Evolutionary conservation across 192 early-diverging fungal species (phyloP).

Genomic region (Entomortierella chlamydospora): DNA sequence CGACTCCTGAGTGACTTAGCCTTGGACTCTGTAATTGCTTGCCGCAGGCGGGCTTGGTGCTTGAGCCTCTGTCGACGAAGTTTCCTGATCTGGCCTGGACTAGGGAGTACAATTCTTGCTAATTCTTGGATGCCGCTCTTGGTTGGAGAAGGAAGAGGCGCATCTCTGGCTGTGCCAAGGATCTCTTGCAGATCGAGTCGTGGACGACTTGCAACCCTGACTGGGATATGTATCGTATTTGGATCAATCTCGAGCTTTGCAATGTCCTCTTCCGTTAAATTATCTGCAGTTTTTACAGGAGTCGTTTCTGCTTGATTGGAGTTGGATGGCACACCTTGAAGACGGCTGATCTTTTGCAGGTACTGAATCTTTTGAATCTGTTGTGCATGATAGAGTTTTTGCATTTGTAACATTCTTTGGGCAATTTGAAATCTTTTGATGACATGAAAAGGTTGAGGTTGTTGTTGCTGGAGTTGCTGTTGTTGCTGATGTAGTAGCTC

Average conservation of each 20-base stretch:
- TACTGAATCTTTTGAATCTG: constrained; percentile 44
- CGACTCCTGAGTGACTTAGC: neutral
- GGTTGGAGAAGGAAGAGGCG: neutral
- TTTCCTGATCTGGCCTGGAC: constrained; percentile 32
- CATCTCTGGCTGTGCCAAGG: neutral
- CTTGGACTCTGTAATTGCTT: constrained; percentile 14
- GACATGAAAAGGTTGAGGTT: constrained; percentile 22
- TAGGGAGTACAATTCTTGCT: constrained; percentile 26
- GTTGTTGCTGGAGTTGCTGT: constrained; percentile 33
- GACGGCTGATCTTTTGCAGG: constrained; percentile 29
- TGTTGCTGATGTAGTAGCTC: constrained; percentile 33
- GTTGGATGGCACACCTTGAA: constrained; percentile 5
- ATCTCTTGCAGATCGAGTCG: constrained; percentile 23
- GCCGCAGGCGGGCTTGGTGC: constrained; percentile 29
- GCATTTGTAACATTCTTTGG: constrained; percentile 35
- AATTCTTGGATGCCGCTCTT: constrained; percentile 11
- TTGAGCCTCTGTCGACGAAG: constrained; percentile 38
- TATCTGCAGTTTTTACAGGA: neutral
- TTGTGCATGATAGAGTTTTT: constrained; percentile 33
- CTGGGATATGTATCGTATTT: constrained; percentile 35
- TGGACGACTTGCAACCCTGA: constrained; percentile 4
- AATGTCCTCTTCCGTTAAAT: constrained; percentile 11
- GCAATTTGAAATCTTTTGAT: constrained; percentile 25
- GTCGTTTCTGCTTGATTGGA: neutral
- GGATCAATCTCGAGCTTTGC: constrained; percentile 24